These are phyloP conservation scores for Liquidambar formosana DNA, from an alignment of 164 flowering plant genomes.

Conservation along the genomic window DNA sequence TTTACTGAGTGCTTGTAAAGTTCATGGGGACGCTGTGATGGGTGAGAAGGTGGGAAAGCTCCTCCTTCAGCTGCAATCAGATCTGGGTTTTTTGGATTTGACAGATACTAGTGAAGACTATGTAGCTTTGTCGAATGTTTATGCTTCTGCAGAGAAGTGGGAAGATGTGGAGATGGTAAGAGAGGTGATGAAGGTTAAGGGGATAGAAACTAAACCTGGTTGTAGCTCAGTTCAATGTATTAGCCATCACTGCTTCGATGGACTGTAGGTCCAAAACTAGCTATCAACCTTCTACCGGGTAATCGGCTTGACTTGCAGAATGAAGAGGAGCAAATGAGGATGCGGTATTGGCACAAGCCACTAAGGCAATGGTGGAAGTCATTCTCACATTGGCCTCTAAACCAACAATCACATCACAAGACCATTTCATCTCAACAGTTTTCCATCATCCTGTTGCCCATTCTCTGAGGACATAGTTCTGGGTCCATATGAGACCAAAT, in stretches of 20 bases:
- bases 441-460: no score
- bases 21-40: constrained; percentile 45
- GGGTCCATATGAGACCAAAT: no score
- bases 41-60: constrained; percentile 58
- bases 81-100: background rate
- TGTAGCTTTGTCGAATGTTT: constrained; percentile 57
- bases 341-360: no score
- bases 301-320: no score
- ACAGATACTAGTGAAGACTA: constrained; percentile 34
- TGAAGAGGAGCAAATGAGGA: no score
- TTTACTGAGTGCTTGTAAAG: constrained; percentile 44
- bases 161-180: constrained; percentile 47
- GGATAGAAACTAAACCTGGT: constrained; percentile 43
- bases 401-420: no score
- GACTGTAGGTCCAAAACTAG: background rate
- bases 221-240: constrained; percentile 31
- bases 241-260: background rate
- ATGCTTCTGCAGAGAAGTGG: constrained; percentile 57
- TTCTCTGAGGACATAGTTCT: no score
- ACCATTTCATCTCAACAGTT: no score
- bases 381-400: no score
- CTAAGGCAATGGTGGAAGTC: no score
- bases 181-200: constrained; percentile 39
- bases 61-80: constrained; percentile 29
- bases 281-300: no score